A percentile compares a stretch with the other conserved stretches of the same genome.
Conservation (phyloP, 2,329 filamentous ascomycete species). For the Dryadomyces quercivorus region DNA sequence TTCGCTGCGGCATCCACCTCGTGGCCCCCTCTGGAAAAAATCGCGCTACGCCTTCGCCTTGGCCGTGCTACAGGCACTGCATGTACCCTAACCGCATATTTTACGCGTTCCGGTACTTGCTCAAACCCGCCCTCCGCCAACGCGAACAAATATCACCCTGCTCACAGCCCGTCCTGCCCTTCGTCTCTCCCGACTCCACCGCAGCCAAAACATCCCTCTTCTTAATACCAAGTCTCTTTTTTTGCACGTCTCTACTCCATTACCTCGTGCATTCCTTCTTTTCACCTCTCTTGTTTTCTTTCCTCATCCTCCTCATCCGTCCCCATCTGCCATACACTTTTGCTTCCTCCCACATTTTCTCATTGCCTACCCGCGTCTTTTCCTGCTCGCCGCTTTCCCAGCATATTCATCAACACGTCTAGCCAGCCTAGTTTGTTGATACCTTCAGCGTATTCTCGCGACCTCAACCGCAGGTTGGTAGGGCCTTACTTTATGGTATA, state of each 20-base stretch:
- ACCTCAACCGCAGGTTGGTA: neutral
- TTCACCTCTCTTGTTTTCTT: neutral
- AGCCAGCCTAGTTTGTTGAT: conserved; percentile 1
- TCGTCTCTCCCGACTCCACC: conserved; percentile 10
- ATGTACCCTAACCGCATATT: neutral
- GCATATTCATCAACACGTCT: neutral
- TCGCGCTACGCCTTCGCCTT: conserved; percentile 1
- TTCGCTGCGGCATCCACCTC: neutral
- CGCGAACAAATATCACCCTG: neutral
- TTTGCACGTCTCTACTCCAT: neutral
- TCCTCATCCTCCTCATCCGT: neutral
- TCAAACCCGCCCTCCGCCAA: neutral
- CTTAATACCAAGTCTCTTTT: conserved; percentile 12
- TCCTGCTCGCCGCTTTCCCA: neutral
- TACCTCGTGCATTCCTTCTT: conserved; percentile 1
- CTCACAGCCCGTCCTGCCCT: neutral
- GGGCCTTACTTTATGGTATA: neutral
- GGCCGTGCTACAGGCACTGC: neutral
- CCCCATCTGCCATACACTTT: neutral
- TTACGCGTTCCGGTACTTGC: neutral
- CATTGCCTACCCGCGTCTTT: neutral
- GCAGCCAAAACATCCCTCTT: conserved; percentile 15
- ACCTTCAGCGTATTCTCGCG: neutral
- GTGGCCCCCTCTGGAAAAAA: neutral
- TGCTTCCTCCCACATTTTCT: neutral